A percentile compares a stretch with the other conserved stretches of the same genome.
phyloP scores from a whole-genome alignment of 1,284 basidiomycete genomes.

The Moniliophthora roreri region DNA sequence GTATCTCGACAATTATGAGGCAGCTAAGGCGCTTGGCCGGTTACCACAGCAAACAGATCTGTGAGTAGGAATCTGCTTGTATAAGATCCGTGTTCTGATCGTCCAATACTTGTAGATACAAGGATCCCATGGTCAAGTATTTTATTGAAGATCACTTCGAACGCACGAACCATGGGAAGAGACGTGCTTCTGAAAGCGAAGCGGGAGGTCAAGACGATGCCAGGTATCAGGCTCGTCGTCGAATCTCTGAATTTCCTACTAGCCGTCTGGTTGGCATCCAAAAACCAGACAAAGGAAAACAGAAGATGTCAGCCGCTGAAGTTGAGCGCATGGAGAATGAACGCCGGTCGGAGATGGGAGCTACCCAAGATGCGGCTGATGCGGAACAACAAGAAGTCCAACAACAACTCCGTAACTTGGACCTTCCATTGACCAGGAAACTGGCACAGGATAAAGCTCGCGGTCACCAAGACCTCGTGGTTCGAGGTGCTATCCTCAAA shows the following conservation, averaged over 20 bases:
- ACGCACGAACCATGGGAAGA: too few species aligned
- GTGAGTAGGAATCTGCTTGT: too few species aligned
- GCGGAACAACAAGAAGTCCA: background rate
- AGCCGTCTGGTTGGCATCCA: background rate
- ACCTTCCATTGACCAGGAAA: background rate
- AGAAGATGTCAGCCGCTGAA: slow-evolving; percentile 8
- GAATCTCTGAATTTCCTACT: background rate
- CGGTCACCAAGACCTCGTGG: background rate
- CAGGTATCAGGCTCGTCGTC: background rate
- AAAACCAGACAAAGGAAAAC: slow-evolving; percentile 10
- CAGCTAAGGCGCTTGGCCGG: background rate
- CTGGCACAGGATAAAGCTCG: background rate
- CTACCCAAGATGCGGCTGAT: background rate
- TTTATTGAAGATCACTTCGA: too few species aligned
- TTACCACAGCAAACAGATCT: background rate
- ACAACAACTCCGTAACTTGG: background rate
- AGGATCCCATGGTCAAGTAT: too few species aligned
- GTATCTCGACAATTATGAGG: background rate
- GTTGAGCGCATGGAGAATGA: slow-evolving; percentile 1
- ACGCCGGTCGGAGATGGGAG: background rate
- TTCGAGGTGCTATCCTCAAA: background rate
- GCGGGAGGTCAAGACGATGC: background rate
- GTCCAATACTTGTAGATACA: too few species aligned
- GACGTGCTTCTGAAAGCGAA: too few species aligned
- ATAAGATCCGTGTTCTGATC: too few species aligned